Base-by-base conservation (phyloP, 148 eudicot species). In the Vaccinium darrowii region DNA sequence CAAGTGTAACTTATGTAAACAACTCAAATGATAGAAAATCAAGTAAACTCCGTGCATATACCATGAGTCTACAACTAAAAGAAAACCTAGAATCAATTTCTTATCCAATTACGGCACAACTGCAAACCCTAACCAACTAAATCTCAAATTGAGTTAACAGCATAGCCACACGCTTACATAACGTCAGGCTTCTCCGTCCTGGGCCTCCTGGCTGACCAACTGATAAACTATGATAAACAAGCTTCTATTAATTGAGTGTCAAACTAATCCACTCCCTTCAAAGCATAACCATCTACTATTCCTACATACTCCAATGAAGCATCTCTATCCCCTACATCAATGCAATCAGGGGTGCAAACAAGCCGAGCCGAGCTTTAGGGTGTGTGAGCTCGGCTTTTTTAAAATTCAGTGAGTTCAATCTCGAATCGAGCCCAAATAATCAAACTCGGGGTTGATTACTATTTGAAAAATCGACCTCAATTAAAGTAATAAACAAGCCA, bases 31-130 rank as follows among this genome's bases (percentile, higher is more conserved):
- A 18, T 5, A 62, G 7, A 62, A 62, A 62, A 62, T 19, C 67
- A 62, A 13, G 67, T 19, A 62, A 62, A 62, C n/a, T 62, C 5
- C 25, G 21, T 21, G 8, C 67, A 62, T 19, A 62, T 62, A 62
- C 9, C 47, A 43, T 4, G 47, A 43, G 47, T 43, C 6, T 62
- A 13, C 4, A 10, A 60, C 15, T 60, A 18, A 73, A 19, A 73
- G 76, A 73, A 73, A 33, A 14, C n/a, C 50, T 73, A 16, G 49
- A 33, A 73, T 73, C 76, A 36, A 73, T 73, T 73, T 36, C 76
- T 9, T 15, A 73, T 6, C 36, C 10, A 73, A 36, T 15, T 14
- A 36, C 16, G 50, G 36, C 36, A 73, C n/a, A 73, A 13, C 50
- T 2, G 76, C 47, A 73, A 71, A 71, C 43, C 75, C 43, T 71